Conservation (phyloP, 345 rosid species). For the Eucalyptus cloeziana region DNA sequence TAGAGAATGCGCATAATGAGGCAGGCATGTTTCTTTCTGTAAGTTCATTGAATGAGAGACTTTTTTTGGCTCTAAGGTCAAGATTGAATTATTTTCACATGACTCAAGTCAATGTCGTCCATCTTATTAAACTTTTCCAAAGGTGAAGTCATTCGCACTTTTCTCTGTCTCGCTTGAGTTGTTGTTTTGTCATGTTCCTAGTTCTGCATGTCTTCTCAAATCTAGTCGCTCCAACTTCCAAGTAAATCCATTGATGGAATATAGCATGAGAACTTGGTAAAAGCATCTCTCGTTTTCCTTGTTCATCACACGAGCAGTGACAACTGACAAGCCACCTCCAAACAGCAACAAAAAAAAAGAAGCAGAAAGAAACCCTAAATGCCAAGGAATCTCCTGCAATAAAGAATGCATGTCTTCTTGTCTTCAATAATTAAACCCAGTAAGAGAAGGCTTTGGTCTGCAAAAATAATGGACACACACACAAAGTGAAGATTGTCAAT, state of each 20-base stretch:
- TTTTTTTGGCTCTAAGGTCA: neutral
- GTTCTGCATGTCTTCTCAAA: neutral
- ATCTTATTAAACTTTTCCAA: neutral
- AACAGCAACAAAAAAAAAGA: neutral
- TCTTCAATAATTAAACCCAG: neutral
- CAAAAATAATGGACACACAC: neutral
- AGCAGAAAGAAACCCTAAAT: constrained; percentile 25
- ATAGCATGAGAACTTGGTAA: neutral
- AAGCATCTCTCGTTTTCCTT: neutral
- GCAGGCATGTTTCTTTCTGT: neutral
- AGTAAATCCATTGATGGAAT: neutral
- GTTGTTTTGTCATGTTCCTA: neutral
- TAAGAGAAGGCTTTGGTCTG: constrained; percentile 3
- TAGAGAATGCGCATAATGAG: neutral
- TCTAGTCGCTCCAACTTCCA: neutral
- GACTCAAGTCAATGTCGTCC: neutral
- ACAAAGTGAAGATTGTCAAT: constrained; percentile 9
- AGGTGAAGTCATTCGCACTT: neutral
- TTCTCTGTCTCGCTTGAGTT: too few relatives aligned
- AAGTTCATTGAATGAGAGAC: neutral
- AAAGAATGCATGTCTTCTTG: neutral
- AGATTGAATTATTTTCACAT: neutral
- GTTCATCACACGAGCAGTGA: neutral
- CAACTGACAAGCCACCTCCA: neutral
- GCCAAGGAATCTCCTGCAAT: constrained; percentile 5